phyloP scores from a whole-genome alignment of 2,329 filamentous ascomycete species.

The Alternaria burnsii region DNA sequence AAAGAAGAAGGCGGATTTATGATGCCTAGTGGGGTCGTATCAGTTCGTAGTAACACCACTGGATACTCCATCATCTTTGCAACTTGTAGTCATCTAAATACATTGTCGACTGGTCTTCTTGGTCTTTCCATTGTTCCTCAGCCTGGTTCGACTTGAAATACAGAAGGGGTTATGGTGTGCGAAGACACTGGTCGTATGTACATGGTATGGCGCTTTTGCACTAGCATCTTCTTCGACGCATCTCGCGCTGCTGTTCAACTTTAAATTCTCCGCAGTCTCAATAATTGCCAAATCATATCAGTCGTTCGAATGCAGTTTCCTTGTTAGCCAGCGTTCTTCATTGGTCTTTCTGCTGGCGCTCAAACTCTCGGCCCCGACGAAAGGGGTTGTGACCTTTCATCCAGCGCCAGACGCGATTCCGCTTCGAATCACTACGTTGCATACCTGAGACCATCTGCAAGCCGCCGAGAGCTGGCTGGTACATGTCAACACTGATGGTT shows the following conservation, averaged over 20 bases:
- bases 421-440: constrained; percentile 5
- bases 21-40: too few relatives aligned
- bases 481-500: constrained; percentile 12
- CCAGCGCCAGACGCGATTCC: constrained; percentile 10
- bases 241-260: neutral
- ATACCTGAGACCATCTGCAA: constrained; percentile 7
- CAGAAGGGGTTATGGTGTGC: neutral
- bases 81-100: too few relatives aligned
- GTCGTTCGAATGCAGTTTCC: neutral
- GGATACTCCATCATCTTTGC: too few relatives aligned
- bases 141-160: too few relatives aligned
- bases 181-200: neutral
- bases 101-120: too few relatives aligned
- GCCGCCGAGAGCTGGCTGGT: constrained; percentile 17
- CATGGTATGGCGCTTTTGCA: neutral
- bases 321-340: neutral
- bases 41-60: too few relatives aligned
- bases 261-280: neutral
- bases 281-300: neutral
- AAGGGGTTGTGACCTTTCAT: constrained; percentile 4
- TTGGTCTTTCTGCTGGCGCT: neutral
- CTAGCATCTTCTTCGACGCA: neutral
- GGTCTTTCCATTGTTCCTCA: neutral
- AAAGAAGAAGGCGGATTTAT: too few relatives aligned
- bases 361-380: neutral